phyloP scores from a whole-genome alignment of 768 basidiomycete species.

The Glaciozyma martinii region DNA sequence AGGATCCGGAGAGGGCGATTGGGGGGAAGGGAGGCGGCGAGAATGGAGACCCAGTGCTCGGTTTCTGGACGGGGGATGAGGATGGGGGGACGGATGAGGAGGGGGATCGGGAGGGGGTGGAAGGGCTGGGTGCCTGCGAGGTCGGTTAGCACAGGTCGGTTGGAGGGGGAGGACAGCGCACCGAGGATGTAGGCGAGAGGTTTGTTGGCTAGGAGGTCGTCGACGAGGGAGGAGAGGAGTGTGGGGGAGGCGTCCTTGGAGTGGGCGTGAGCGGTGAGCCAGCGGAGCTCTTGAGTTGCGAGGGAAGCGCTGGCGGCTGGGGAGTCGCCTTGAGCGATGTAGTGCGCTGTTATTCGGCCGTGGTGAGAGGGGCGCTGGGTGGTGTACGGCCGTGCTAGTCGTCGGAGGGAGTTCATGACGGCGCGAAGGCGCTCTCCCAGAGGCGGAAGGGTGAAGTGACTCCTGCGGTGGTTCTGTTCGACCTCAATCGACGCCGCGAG shows the following conservation, averaged over 20 bases:
- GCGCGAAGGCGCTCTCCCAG: too few species aligned
- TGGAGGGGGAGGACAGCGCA: neutral
- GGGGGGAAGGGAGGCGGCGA: slow-evolving; percentile 32
- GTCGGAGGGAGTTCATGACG: neutral
- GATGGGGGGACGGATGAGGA: slow-evolving; percentile 64
- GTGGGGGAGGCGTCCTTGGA: neutral
- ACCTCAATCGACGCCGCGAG: too few species aligned
- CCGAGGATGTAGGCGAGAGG: slow-evolving; percentile 29
- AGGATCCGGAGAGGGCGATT: slow-evolving; percentile 38
- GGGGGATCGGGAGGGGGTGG: slow-evolving; percentile 55
- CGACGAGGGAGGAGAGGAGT: slow-evolving; percentile 17
- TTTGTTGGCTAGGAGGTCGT: slow-evolving; percentile 10
- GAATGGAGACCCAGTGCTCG: slow-evolving; percentile 62
- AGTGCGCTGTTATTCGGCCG: neutral
- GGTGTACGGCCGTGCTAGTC: neutral
- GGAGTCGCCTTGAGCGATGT: neutral
- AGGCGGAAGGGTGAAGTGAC: too few species aligned
- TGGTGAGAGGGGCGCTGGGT: neutral
- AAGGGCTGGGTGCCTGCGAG: slow-evolving; percentile 79
- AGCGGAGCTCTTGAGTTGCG: slow-evolving; percentile 8
- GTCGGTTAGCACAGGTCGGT: too few species aligned
- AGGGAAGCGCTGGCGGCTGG: too few species aligned
- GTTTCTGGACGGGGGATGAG: slow-evolving; percentile 95
- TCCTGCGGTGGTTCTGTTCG: too few species aligned
- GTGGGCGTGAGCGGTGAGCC: neutral